phyloP scores from a whole-genome alignment of 2,329 filamentous ascomycete species.

The Pyrenophora teres region DNA sequence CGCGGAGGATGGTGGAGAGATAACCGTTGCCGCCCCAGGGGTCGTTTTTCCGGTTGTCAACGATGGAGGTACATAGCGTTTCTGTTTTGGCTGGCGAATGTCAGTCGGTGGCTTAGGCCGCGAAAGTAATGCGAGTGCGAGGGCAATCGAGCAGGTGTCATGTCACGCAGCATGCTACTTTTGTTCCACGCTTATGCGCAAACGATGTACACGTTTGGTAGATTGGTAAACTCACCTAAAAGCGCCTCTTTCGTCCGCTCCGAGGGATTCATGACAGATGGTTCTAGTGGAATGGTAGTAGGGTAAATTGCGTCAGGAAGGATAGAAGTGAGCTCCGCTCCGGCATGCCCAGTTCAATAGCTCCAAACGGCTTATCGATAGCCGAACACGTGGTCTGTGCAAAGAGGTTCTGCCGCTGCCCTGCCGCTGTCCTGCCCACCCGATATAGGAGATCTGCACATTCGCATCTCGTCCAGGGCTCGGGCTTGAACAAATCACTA shows the following conservation, averaged over 20 bases:
- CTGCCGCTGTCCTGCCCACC: no score
- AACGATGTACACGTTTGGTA: no score
- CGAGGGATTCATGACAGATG: constrained; percentile 46
- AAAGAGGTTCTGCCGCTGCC: no score
- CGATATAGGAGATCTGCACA: no score
- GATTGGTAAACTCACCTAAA: constrained; percentile 30
- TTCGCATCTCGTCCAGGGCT: no score
- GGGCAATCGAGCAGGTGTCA: no score
- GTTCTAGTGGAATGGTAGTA: not conserved
- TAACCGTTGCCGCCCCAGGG: constrained; percentile 40
- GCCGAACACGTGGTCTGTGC: not conserved
- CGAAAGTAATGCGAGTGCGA: no score
- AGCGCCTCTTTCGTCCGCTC: constrained; percentile 51
- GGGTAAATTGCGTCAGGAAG: not conserved
- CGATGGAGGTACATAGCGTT: constrained; percentile 46
- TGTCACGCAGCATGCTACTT: no score
- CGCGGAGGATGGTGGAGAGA: constrained; percentile 60
- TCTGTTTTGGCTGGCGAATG: constrained; percentile 45
- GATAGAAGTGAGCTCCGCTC: not conserved
- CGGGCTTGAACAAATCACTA: no score
- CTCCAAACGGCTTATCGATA: not conserved
- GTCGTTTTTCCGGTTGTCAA: constrained; percentile 52
- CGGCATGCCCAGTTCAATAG: no score
- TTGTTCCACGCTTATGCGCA: no score
- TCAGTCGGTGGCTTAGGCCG: no score